These are phyloP conservation scores for Dioscorea alata DNA, from an alignment of 106 monocot genomes.

Conservation along the genomic window DNA sequence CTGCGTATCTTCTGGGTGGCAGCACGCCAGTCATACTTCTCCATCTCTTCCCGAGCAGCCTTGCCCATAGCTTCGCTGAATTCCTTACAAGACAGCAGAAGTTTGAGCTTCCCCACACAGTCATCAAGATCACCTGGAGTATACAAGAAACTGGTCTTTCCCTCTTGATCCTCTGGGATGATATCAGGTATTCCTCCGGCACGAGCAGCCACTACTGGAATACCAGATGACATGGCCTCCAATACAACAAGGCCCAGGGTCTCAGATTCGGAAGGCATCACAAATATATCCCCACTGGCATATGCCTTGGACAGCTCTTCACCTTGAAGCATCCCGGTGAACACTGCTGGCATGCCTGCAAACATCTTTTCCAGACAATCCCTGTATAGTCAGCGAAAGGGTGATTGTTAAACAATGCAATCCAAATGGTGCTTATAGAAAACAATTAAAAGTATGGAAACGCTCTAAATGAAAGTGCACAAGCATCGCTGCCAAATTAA, in stretches of 20 bases:
- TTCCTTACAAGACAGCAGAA: slow-evolving; percentile 29
- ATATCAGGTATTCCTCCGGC: slow-evolving; percentile 90
- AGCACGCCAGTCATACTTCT: slow-evolving; percentile 84
- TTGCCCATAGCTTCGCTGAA: slow-evolving; percentile 58
- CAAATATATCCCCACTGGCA: slow-evolving; percentile 84
- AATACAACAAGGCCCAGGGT: slow-evolving; percentile 87
- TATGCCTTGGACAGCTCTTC: slow-evolving; percentile 91
- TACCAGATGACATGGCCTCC: slow-evolving; percentile 93
- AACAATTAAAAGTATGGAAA: too few species aligned
- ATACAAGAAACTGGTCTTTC: slow-evolving; percentile 72
- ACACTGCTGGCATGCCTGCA: slow-evolving; percentile 68
- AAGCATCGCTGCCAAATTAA: not conserved
- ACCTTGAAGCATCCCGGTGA: slow-evolving; percentile 93
- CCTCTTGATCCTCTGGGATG: slow-evolving; percentile 77
- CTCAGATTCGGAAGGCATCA: slow-evolving; percentile 96
- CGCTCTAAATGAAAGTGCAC: too few species aligned
- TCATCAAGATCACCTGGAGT: slow-evolving; percentile 79
- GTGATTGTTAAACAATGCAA: not conserved
- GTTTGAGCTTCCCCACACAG: slow-evolving; percentile 61
- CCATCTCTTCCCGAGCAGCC: slow-evolving; percentile 75
- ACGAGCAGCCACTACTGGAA: slow-evolving; percentile 81
- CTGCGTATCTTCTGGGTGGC: slow-evolving; percentile 72
- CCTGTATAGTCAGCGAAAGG: slow-evolving; percentile 25
- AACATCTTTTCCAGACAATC: slow-evolving; percentile 80
- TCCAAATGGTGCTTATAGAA: too few species aligned